Base-by-base conservation (phyloP, 768 basidiomycete genomes). In the Strobilomyces echinocephalus region DNA sequence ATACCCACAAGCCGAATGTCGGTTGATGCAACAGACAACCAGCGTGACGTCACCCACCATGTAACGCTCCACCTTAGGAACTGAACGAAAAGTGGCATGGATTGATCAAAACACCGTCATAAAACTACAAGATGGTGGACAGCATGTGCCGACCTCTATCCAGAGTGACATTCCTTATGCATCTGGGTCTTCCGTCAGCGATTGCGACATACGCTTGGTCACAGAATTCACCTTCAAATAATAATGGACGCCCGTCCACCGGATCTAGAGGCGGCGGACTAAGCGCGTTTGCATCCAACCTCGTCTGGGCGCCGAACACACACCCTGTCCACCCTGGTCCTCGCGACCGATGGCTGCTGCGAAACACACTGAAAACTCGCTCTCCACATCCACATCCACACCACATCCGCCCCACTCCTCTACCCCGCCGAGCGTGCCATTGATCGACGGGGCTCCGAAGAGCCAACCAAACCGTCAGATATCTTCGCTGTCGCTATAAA, bases 381-480 rank as follows among this genome's bases (percentile, higher is more conserved):
- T 41, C 43, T 42, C 54, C 50, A 34, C 18, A 30, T 49, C 54
- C 50, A 34, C 18, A 30, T 49, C 55, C 45, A 49, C 50, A 20
- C 41, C 49, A 35, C 39, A 43, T 18, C 41, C 53, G n/a, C 54
- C 40, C 46, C 59, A 38, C 28, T 73, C 77, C 60, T 57, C 78
- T 76, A 59, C 85, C 82, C 81, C 85, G 70, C 87, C 79, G 73
- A 83, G 73, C 83, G 82, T 83, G 44, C 76, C 81, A 77, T 78
- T 61, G 65, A 66, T 75, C 71, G 79, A 74, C 74, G 77, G 78
- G 85, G 88, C 88, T 88, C 88, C 87, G 60, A 69, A 74, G 88
- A 91, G 89, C 89, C 88, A 65, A 77, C 88, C 83, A 76, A 74
- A 84, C 76, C 81, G 91, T 92, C 90, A 92, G 76, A 92, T 80